Evolutionary conservation across 139 green algal species (phyloP).

Genomic region (Auxenochlorella pyrenoidosa): DNA sequence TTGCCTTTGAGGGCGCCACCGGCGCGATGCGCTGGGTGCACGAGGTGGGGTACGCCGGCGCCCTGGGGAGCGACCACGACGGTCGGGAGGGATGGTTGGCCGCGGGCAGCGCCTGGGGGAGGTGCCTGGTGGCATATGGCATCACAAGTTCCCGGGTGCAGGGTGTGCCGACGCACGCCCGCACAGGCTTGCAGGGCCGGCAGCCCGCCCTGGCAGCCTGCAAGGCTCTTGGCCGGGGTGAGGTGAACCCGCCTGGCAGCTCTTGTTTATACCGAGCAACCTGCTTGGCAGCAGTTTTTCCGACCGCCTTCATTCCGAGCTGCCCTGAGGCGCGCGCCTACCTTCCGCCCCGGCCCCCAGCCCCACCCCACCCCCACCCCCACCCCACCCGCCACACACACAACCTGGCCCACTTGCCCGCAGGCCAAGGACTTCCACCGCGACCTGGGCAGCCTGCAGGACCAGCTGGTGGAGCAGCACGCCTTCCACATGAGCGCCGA

Average conservation of each 20-base stretch:
- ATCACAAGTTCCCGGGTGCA: too few species aligned
- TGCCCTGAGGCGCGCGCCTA: too few species aligned
- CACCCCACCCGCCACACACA: too few species aligned
- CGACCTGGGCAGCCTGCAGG: constrained; percentile 67
- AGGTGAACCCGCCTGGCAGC: too few species aligned
- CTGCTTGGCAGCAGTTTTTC: too few species aligned
- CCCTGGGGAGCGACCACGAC: not conserved
- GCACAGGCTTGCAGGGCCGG: too few species aligned
- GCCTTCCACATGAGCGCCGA: constrained; percentile 23
- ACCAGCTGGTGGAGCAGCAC: constrained; percentile 81
- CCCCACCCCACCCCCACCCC: too few species aligned
- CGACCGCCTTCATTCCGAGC: too few species aligned
- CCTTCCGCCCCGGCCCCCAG: too few species aligned
- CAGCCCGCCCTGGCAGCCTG: not conserved
- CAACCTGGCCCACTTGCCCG: not conserved
- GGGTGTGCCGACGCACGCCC: too few species aligned
- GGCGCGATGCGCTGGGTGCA: constrained; percentile 87
- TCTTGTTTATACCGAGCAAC: too few species aligned
- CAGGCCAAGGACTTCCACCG: constrained; percentile 75
- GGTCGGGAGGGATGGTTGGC: not conserved
- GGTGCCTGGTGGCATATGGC: not conserved
- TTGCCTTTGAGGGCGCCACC: constrained; percentile 83
- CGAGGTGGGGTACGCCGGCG: constrained; percentile 30
- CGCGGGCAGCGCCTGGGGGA: not conserved
- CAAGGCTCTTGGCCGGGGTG: too few species aligned